Evolutionary conservation across 2,329 filamentous ascomycete genomes (phyloP), one percentile per base, ranked within the genome.

Genomic region (Sclerotinia nivalis): DNA sequence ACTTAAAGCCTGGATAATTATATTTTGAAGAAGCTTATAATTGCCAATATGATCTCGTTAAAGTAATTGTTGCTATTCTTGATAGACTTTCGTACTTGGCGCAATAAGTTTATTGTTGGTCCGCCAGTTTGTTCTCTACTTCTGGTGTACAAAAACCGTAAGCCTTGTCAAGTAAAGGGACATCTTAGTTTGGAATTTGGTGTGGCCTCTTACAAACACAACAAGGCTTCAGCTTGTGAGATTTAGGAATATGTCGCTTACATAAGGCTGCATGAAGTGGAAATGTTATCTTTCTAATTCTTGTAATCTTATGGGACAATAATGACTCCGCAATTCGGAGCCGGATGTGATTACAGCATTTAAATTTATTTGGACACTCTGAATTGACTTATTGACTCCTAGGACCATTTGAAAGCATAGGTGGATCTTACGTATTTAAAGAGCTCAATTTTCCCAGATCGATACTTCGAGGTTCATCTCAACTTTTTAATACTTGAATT

Each of bases 401-500:
- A 18, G 20, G 28, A 37, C 37, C 8, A 59, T 60, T 45, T 20
- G 52, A 49, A 59, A 59, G 52, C 52, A 67, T 28, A 49, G 31
- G 66, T 61, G 54, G 28, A 60, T 43, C 43, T 61, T 62, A 52
- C n/a, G 15, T 43, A 54, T 61, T 15, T 52, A 68, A 68, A 8
- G 15, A 45, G n/a, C 45, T 22, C n/a, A 13, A 15, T 4, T 43
- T 18, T 50, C n/a, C 45, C 28, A 52, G 18, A 22, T 22, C 22
- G 34, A 52, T 8, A 62, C 10, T n/a, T 40, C 4, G n/a, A 62
- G 25, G n/a, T 47, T n/a, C 40, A 47, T 52, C 28, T 34, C 43
- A 50, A 49, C 62, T 55, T 6, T 67, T 43, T 54, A 34, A 34
- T 8, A 43, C 40, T 43, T 34, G 70, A 73, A 71, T 71, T n/a